Evolutionary conservation across 202 grass and related monocot genomes (phyloP).

Genomic region (Schoenoplectus tabernaemontani): DNA sequence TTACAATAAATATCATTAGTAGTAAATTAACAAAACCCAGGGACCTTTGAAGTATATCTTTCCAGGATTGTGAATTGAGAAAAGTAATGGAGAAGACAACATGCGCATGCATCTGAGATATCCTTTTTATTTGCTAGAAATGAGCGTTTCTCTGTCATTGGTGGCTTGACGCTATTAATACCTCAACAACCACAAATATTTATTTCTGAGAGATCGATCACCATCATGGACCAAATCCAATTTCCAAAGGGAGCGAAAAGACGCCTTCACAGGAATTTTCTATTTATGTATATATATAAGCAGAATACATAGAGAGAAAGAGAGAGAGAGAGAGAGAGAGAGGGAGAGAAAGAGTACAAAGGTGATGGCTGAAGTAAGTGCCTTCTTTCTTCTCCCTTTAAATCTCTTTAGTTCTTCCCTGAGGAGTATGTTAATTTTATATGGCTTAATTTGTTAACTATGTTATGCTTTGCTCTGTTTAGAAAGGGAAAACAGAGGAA

Average conservation of each 20-base stretch:
- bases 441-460: not conserved
- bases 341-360: not conserved
- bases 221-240: not conserved
- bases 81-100: slow-evolving; percentile 1
- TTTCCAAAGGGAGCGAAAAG: not conserved
- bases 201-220: not conserved
- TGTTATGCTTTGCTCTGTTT: slow-evolving; percentile 5
- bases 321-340: not conserved
- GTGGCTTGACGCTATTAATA: slow-evolving; percentile 16
- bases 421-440: not conserved
- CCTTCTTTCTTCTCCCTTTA: not conserved
- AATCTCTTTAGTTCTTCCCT: not conserved
- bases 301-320: not conserved
- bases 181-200: slow-evolving; percentile 16
- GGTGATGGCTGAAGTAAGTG: slow-evolving; percentile 21
- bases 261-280: not conserved
- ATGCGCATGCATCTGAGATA: slow-evolving; percentile 17
- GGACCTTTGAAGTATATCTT: not conserved
- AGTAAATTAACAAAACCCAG: too few relatives aligned
- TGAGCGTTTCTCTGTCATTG: slow-evolving; percentile 11
- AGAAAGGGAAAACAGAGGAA: not conserved
- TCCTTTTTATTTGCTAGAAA: slow-evolving; percentile 11
- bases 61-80: not conserved
- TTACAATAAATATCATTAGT: too few relatives aligned
- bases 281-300: not conserved